These are phyloP conservation scores for Phytophthora ramorum DNA, from an alignment of 352 stramenopile genomes.

Conservation along the genomic window DNA sequence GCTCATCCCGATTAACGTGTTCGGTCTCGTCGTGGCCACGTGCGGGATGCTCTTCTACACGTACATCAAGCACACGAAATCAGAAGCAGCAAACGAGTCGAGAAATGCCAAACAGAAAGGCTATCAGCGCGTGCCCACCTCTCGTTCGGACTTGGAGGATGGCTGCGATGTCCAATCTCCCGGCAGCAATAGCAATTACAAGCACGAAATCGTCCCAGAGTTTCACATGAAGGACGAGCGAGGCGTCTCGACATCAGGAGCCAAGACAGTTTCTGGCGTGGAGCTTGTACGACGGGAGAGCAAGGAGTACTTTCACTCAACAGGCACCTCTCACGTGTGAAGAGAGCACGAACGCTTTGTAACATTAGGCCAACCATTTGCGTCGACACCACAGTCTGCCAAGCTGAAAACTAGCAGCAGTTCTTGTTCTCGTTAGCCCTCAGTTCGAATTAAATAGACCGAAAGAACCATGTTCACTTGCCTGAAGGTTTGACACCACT, in stretches of 20 bases:
- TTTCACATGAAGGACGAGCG: slow-evolving; percentile 48
- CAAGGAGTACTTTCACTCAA: slow-evolving; percentile 55
- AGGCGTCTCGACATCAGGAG: slow-evolving; percentile 25
- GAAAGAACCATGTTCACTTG: slow-evolving; percentile 11
- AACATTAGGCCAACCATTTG: slow-evolving; percentile 39
- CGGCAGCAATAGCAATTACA: slow-evolving; percentile 16
- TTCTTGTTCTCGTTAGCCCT: slow-evolving; percentile 28
- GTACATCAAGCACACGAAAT: slow-evolving; percentile 66
- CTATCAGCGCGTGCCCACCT: slow-evolving; percentile 49
- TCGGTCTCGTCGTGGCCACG: slow-evolving; percentile 73
- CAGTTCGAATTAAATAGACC: slow-evolving; percentile 41
- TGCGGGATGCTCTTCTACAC: slow-evolving; percentile 83
- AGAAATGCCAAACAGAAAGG: slow-evolving; percentile 23
- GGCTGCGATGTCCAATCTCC: slow-evolving; percentile 20
- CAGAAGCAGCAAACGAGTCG: slow-evolving; percentile 26
- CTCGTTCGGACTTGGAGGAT: slow-evolving; percentile 29
- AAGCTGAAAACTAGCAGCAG: slow-evolving; percentile 29
- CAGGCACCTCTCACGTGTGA: slow-evolving; percentile 42
- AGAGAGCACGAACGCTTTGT: slow-evolving; percentile 36
- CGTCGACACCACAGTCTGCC: slow-evolving; percentile 15
- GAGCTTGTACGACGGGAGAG: slow-evolving; percentile 66
- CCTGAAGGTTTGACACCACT: background rate
- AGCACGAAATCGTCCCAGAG: slow-evolving; percentile 23
- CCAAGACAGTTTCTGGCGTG: slow-evolving; percentile 30
- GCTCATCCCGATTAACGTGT: slow-evolving; percentile 67